Percentiles rank a stretch among this genome's conserved stretches.
phyloP scores from a whole-genome alignment of 2,329 filamentous ascomycete species.

The Fusarium newnesense region DNA sequence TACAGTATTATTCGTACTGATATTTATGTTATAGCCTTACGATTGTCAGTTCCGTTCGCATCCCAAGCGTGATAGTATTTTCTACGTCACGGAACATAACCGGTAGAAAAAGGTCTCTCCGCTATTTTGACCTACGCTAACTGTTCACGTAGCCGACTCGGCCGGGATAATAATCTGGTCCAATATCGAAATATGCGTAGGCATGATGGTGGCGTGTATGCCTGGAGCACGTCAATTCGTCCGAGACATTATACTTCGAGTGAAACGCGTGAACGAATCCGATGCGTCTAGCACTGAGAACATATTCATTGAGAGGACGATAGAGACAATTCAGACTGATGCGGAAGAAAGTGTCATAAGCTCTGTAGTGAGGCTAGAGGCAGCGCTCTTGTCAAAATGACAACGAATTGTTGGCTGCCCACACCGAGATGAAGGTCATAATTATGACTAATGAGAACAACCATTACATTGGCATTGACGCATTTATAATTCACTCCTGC shows the following conservation, averaged over 20 bases:
- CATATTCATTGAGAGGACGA: not conserved
- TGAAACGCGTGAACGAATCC: rapidly evolving
- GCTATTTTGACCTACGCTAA: rapidly evolving
- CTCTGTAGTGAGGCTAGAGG: not conserved
- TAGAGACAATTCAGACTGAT: not conserved
- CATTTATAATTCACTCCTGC: too few species aligned
- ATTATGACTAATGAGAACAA: not conserved
- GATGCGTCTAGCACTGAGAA: not conserved
- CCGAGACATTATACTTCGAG: not conserved
- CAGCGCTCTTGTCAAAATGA: not conserved
- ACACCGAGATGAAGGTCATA: not conserved
- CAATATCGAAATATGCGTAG: not conserved
- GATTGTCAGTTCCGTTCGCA: not conserved
- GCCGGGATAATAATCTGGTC: not conserved
- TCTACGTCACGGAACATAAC: not conserved
- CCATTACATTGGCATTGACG: too few species aligned
- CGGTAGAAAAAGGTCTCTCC: rapidly evolving
- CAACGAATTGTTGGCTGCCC: not conserved
- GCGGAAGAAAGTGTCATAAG: not conserved
- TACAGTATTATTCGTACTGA: rapidly evolving
- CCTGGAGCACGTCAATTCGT: constrained; percentile 8
- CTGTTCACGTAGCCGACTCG: not conserved
- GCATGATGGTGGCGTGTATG: constrained; percentile 23
- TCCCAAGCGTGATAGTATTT: not conserved
- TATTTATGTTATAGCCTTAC: not conserved